phyloP scores from a whole-genome alignment of 495 filamentous ascomycete species.

The Elasticomyces elasticus region DNA sequence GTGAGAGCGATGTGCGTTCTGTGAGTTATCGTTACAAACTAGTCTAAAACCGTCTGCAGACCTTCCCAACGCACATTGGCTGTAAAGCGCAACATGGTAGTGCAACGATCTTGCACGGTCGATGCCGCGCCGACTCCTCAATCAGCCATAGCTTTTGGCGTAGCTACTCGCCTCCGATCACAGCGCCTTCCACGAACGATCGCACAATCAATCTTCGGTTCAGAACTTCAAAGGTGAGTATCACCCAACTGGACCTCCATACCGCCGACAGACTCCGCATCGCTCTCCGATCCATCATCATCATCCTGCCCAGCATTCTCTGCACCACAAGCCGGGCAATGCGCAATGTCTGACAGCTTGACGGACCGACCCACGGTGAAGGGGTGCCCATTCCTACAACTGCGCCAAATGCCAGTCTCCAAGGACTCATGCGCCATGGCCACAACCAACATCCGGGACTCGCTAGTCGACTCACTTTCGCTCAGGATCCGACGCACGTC shows the following conservation, averaged over 20 bases:
- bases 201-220: no score
- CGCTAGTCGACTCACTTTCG: slow-evolving; percentile 34
- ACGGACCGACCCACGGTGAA: slow-evolving; percentile 70
- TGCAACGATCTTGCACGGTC: no score
- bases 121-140: no score
- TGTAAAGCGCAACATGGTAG: no score
- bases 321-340: slow-evolving; percentile 57
- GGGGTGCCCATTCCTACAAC: slow-evolving; percentile 56
- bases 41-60: no score
- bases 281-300: slow-evolving; percentile 41
- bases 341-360: slow-evolving; percentile 51
- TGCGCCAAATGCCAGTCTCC: slow-evolving; percentile 46
- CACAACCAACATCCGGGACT: slow-evolving; percentile 33
- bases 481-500: slow-evolving; percentile 27
- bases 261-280: slow-evolving; percentile 43
- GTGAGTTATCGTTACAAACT: no score
- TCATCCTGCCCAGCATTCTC: slow-evolving; percentile 53
- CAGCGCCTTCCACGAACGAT: no score
- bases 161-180: no score
- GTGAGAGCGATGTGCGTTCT: no score
- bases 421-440: slow-evolving; percentile 28
- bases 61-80: no score
- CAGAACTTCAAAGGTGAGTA: no score
- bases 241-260: slow-evolving; percentile 37
- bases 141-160: no score